These are phyloP conservation scores for Priceomyces medius DNA, from an alignment of 805 yeast genomes.

Conservation along the genomic window DNA sequence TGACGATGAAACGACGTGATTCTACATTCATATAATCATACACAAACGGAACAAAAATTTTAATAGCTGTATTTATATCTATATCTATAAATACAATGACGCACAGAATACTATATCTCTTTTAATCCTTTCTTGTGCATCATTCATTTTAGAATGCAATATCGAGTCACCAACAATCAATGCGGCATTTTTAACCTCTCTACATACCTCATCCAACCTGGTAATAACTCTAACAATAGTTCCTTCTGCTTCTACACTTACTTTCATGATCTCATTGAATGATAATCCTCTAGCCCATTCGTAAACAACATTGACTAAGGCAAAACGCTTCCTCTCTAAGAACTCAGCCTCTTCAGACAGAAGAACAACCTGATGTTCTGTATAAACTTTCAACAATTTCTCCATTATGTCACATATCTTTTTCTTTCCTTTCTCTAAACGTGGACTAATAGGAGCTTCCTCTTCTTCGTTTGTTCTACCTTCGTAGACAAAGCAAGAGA, in stretches of 20 bases:
- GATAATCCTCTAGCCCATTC: conserved; percentile 97
- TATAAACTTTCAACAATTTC: conserved; percentile 58
- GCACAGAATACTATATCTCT: conserved; percentile 98
- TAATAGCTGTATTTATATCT: background rate
- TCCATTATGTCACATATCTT: conserved; percentile 71
- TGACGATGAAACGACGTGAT: background rate
- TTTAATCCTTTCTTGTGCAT: conserved; percentile 91
- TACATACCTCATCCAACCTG: conserved; percentile 88
- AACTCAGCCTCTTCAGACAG: conserved; percentile 86
- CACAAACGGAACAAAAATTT: no score
- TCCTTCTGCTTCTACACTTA: conserved; percentile 91
- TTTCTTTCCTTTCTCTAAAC: conserved; percentile 66
- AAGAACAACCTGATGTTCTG: conserved; percentile 66
- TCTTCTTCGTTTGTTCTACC: conserved; percentile 70
- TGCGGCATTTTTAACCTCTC: conserved; percentile 92
- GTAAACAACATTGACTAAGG: conserved; percentile 87
- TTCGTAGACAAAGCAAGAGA: conserved; percentile 91
- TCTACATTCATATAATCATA: background rate
- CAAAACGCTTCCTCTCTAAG: conserved; percentile 80
- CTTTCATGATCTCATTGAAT: conserved; percentile 85
- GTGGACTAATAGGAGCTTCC: conserved; percentile 67
- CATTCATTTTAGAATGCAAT: conserved; percentile 85
- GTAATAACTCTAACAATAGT: conserved; percentile 95
- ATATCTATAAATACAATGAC: conserved; percentile 68
- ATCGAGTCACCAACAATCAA: conserved; percentile 90